Evolutionary conservation across 2,329 filamentous ascomycete genomes (phyloP), one percentile per base, ranked within the genome.

Genomic region (Aspergillus spinulosporus): DNA sequence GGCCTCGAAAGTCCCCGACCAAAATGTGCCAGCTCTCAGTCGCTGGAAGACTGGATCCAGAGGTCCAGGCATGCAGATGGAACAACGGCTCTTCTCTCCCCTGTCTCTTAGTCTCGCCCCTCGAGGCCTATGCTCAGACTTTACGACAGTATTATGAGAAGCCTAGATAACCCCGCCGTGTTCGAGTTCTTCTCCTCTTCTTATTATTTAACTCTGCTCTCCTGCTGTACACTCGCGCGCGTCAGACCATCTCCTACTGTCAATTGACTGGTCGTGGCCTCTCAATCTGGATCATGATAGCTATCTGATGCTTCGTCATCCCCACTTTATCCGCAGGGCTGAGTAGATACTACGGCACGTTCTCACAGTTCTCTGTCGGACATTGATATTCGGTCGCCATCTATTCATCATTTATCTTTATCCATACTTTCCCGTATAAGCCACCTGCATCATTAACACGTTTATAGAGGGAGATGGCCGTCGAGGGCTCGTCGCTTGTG

Each of bases 81-180:
- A 42, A 42, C 56, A 56, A 57, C 56, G 56, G 60, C 43, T 57
- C 49, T 55, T 28, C 26, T 44, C 47, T 49, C 36, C 42, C 40
- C 47, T 55, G 54, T 15, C 42, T 52, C 43, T 53, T 56, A 44
- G 58, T 54, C 52, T 37, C n/a, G 14, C 45, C 5, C 9, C 29
- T 46, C n/a, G 52, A 58, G 60, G 60, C 62, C 58, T 59, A 63
- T 65, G 62, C 61, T 64, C 59, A 54, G 54, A 37, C 47, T 53
- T 54, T 34, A 42, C 51, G 40, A 42, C 56, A 56, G 58, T 57
- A 49, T 55, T 57, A 49, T 55, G 50, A 42, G 32, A 32, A 43
- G 7, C 26, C 46, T 50, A 56, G 51, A 52, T 45, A 58, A 59
- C 61, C 62, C 60, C 62, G 60, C 63, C 52, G 60, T 52, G 34